phyloP scores from a whole-genome alignment of 805 yeast genomes.

The Yamadazyma sp. region DNA sequence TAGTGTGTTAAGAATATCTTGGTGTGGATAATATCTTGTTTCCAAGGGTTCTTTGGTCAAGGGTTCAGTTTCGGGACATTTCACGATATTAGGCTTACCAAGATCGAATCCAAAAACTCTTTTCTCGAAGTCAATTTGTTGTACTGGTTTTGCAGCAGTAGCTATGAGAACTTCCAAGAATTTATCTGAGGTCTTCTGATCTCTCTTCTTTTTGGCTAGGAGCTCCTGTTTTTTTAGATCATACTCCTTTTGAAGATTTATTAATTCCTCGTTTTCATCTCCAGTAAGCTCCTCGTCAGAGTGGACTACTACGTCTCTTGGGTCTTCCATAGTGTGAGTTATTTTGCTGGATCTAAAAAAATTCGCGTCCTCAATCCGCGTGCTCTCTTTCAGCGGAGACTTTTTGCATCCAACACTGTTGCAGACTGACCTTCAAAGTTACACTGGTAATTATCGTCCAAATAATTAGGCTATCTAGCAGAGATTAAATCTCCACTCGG shows the following conservation, averaged over 20 bases:
- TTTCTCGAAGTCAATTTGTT: slow-evolving; percentile 21
- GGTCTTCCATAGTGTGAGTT: slow-evolving; percentile 10
- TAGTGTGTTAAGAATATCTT: background rate
- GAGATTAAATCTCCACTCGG: no score
- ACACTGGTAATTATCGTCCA: no score
- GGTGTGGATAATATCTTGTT: slow-evolving; percentile 1
- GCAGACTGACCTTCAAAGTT: no score
- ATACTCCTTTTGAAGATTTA: slow-evolving; percentile 39
- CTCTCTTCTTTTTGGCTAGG: slow-evolving; percentile 13
- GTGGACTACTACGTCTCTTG: slow-evolving; percentile 25
- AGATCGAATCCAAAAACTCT: slow-evolving; percentile 28
- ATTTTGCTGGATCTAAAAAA: no score
- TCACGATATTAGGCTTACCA: slow-evolving; percentile 5
- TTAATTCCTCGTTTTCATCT: slow-evolving; percentile 38
- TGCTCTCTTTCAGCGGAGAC: no score
- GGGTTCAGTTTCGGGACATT: slow-evolving; percentile 1
- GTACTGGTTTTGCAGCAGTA: slow-evolving; percentile 11
- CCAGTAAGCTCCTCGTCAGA: slow-evolving; percentile 35
- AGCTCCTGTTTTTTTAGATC: slow-evolving; percentile 23
- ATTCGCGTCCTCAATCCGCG: slow-evolving; percentile 3
- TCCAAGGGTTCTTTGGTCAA: slow-evolving; percentile 6
- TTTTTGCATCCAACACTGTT: no score
- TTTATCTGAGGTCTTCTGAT: slow-evolving; percentile 11
- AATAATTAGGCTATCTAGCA: no score
- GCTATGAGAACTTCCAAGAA: slow-evolving; percentile 5